phyloP scores from a whole-genome alignment of 768 basidiomycete genomes.

The Lactarius vividus region DNA sequence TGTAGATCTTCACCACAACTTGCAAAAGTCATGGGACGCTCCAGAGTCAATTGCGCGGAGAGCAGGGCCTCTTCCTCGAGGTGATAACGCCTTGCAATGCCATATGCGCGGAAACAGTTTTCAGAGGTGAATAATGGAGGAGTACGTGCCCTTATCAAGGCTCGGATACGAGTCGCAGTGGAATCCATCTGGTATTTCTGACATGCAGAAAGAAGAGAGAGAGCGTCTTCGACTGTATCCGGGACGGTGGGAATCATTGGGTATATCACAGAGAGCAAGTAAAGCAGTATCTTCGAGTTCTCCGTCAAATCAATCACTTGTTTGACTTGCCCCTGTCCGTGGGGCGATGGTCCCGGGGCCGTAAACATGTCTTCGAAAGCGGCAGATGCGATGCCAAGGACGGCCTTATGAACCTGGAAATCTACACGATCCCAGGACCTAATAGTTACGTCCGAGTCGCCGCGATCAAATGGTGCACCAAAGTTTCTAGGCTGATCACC shows the following conservation, averaged over 20 bases:
- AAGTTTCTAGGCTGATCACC: neutral
- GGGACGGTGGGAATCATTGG: constrained; percentile 6
- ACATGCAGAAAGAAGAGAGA: constrained; percentile 13
- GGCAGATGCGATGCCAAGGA: constrained; percentile 55
- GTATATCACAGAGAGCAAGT: constrained; percentile 3
- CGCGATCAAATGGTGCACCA: constrained; percentile 19
- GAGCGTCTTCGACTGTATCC: constrained; percentile 1
- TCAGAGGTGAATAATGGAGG: neutral
- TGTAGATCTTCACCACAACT: constrained; percentile 10
- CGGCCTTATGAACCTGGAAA: constrained; percentile 53
- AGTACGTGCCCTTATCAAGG: neutral
- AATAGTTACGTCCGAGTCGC: constrained; percentile 45
- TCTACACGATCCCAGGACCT: constrained; percentile 50
- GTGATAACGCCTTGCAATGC: constrained; percentile 12
- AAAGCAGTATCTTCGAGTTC: constrained; percentile 7
- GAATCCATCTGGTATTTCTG: constrained; percentile 20
- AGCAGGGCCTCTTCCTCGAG: constrained; percentile 10
- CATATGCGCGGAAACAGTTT: constrained; percentile 15
- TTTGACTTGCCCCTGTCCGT: neutral
- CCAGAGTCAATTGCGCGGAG: constrained; percentile 4
- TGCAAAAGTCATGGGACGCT: constrained; percentile 4
- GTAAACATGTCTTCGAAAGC: constrained; percentile 58
- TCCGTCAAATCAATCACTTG: constrained; percentile 1
- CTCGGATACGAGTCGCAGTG: constrained; percentile 1
- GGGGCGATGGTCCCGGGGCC: neutral